Percentiles rank a stretch among this genome's conserved stretches.
These are phyloP conservation scores for Lycium ferocissimum DNA, from an alignment of 257 asterid genomes.

Conservation along the genomic window DNA sequence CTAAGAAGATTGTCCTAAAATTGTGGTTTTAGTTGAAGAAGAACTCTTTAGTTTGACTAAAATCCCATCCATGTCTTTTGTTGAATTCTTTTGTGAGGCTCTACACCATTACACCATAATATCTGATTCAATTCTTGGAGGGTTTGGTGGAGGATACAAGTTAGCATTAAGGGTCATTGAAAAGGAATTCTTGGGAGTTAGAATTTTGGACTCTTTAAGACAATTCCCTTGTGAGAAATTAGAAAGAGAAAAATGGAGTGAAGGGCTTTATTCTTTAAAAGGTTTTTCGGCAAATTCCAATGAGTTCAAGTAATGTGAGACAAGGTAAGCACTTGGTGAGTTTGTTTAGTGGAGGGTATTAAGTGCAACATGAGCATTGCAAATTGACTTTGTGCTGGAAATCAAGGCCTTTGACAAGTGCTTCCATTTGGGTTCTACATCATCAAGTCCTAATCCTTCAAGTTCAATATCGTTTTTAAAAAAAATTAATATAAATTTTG, in stretches of 20 bases:
- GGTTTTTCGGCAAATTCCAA: slow-evolving; percentile 46
- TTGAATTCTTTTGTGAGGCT: slow-evolving; percentile 48
- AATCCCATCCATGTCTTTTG: slow-evolving; percentile 37
- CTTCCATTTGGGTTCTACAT: slow-evolving; percentile 49
- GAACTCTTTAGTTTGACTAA: slow-evolving; percentile 39
- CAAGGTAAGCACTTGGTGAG: slow-evolving; percentile 50
- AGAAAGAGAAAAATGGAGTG: slow-evolving; percentile 23
- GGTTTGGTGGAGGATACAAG: slow-evolving; percentile 39
- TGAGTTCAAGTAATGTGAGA: slow-evolving; percentile 50
- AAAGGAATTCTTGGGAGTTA: slow-evolving; percentile 37
- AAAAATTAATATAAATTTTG: neutral
- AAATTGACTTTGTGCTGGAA: slow-evolving; percentile 49
- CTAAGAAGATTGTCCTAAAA: slow-evolving; percentile 42
- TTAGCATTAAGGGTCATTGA: slow-evolving; percentile 43
- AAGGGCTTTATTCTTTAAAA: slow-evolving; percentile 31
- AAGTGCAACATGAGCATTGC: slow-evolving; percentile 49
- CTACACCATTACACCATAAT: slow-evolving; percentile 44
- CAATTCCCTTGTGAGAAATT: slow-evolving; percentile 38
- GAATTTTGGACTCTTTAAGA: slow-evolving; percentile 43
- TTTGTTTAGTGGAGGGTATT: slow-evolving; percentile 45
- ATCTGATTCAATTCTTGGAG: slow-evolving; percentile 43
- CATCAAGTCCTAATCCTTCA: slow-evolving; percentile 28
- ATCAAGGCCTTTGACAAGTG: slow-evolving; percentile 47
- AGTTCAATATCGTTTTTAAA: slow-evolving; percentile 38
- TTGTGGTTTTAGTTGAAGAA: slow-evolving; percentile 47